Conservation (phyloP, 148 eudicot species). For the Vaccinium corymbosum region DNA sequence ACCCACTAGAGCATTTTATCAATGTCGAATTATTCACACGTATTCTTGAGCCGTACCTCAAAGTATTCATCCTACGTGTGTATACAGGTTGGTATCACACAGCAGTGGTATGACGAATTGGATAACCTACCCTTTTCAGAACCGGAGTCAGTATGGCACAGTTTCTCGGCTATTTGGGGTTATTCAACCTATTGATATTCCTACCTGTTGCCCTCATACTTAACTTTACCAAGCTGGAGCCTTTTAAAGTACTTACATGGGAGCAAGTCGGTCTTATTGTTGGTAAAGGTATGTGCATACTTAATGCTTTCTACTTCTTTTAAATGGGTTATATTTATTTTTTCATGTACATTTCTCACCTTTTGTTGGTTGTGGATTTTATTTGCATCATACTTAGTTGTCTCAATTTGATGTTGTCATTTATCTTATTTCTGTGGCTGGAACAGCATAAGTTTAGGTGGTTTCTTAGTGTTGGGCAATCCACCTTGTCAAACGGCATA, state of each 20-base stretch:
- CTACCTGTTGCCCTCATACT: slow-evolving; percentile 79
- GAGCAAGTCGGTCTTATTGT: slow-evolving; percentile 70
- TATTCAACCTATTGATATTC: slow-evolving; percentile 80
- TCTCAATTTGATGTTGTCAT: neutral
- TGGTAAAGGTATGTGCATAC: slow-evolving; percentile 65
- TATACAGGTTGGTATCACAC: slow-evolving; percentile 73
- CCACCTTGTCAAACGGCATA: neutral
- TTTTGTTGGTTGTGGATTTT: neutral
- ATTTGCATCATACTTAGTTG: neutral
- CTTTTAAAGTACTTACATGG: slow-evolving; percentile 53
- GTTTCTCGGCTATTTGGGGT: slow-evolving; percentile 85
- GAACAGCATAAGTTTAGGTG: neutral
- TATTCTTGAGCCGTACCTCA: neutral
- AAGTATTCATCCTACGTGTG: neutral
- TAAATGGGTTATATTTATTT: neutral
- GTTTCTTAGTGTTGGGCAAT: neutral
- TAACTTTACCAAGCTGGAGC: slow-evolving; percentile 58
- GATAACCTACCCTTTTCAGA: slow-evolving; percentile 51
- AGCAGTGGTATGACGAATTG: slow-evolving; percentile 89
- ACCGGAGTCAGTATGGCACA: slow-evolving; percentile 82
- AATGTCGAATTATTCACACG: neutral
- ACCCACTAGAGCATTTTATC: neutral
- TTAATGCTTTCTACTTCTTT: neutral
- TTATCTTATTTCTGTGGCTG: neutral
- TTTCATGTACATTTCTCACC: neutral